Evolutionary conservation across 768 basidiomycete species (phyloP), one percentile per base, ranked within the genome.

Genomic region (Mycena indigotica): DNA sequence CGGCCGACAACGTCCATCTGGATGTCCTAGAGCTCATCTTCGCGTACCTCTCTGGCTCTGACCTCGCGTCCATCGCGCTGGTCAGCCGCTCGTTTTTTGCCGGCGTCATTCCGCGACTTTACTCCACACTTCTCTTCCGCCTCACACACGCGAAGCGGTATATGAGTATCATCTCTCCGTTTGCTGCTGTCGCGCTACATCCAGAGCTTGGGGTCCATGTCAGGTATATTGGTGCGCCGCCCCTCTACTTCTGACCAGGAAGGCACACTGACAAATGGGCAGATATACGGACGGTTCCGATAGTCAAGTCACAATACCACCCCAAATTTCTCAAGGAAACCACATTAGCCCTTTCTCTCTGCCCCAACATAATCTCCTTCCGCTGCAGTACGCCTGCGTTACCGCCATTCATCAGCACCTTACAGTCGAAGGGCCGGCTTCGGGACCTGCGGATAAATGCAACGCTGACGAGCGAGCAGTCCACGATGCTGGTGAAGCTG

Each of bases 21-120:
- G 89, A 92, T 71, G 86, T 91, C 32, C 78, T 90, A 39, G 85
- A 87, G 66, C 74, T 84, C n/a, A 82, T 91, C 17, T 87, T 87
- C 60, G 69, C 73, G 0, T 73, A 79, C 62, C 73, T 91, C 4
- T 67, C 73, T n/a, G 73, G 76, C 39, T 75, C 77, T 17, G 86
- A 89, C 63, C 78, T 91, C 28, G 77, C 83, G 16, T 78, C 83
- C 3, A 75, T 84, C 19, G 81, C 86, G 1, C 82, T 84, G 39
- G 88, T 89, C 65, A 87, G 82, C 66, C 78, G 77, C 40, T 82
- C 86, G 0, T 91, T 91, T 60, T 74, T 85, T 24, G 81, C 81
- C 0, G 88, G 80, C 1, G 86, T 81, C 1, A 79, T 86, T 2
- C 88, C 89, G 0, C 73, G 77, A 16, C 73, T 92, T 6, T 91